A percentile compares a stretch with the other conserved stretches of the same genome.
Conservation (phyloP, 2,329 filamentous ascomycete species). For the Sclerotinia trifoliorum region DNA sequence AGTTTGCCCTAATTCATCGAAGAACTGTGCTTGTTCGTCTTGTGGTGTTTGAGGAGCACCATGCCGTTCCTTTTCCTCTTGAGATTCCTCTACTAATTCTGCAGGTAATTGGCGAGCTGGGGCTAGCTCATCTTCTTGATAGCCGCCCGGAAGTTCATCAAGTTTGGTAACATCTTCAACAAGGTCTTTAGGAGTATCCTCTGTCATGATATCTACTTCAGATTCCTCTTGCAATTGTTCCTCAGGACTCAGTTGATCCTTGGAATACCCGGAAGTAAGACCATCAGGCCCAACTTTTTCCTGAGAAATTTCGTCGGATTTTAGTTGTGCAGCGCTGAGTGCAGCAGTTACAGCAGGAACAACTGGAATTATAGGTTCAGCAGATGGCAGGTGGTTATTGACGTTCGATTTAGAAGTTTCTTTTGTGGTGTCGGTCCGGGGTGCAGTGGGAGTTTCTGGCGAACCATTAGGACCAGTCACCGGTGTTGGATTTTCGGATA, state of each 20-base stretch:
- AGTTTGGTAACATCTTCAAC: slow-evolving; percentile 4
- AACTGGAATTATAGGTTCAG: slow-evolving; percentile 24
- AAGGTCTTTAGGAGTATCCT: slow-evolving; percentile 15
- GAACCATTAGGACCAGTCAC: slow-evolving; percentile 28
- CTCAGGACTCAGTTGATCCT: slow-evolving; percentile 36
- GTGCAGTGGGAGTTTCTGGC: slow-evolving; percentile 29
- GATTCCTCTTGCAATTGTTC: slow-evolving; percentile 36
- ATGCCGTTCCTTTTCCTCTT: slow-evolving; percentile 32
- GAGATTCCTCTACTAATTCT: slow-evolving; percentile 30
- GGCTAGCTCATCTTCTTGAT: slow-evolving; percentile 24
- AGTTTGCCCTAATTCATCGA: neutral
- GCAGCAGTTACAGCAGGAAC: slow-evolving; percentile 27
- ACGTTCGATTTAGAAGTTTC: neutral
- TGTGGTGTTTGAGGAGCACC: neutral
- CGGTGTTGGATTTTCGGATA: slow-evolving; percentile 28
- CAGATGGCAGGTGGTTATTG: slow-evolving; percentile 25
- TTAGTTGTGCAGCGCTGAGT: slow-evolving; percentile 20
- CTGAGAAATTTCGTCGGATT: slow-evolving; percentile 18
- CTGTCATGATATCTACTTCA: slow-evolving; percentile 6
- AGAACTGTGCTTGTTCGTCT: slow-evolving; percentile 3
- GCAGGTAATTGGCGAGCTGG: slow-evolving; percentile 29
- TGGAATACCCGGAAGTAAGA: slow-evolving; percentile 31
- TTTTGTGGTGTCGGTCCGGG: slow-evolving; percentile 22
- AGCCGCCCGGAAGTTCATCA: slow-evolving; percentile 20
- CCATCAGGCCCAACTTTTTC: slow-evolving; percentile 28